Base-by-base conservation (phyloP, 495 filamentous ascomycete genomes). In the Hamigera avellanea region DNA sequence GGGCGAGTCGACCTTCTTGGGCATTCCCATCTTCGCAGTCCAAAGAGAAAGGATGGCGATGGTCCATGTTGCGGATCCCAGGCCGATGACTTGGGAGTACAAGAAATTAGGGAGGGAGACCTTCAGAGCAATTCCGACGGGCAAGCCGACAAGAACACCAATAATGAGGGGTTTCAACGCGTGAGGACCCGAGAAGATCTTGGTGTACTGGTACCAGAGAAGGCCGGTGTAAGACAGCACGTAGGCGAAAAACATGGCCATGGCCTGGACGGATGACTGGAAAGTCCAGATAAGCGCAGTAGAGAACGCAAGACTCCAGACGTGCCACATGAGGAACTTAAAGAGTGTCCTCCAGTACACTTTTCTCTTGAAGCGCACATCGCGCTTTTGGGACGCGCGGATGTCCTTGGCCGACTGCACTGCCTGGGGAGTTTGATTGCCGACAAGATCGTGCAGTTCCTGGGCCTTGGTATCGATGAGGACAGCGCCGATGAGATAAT, bases 151-250 rank as follows among this genome's bases (percentile, higher is more conserved):
- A 8, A 59, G 23, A 5, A 62, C 50, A 18, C 69, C 69, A 9
- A 57, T 41, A 4, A 73, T 37, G 15, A 76, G 54, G 0, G 71
- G 67, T 37, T 66, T 69, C 21, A 73, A 48, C 1, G 70, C 71
- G 32, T 71, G 59, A 10, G 68, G 64, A 1, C 72, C 73, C 12
- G 66, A 59, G 47, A 75, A 78, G 32, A 78, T 73, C 37, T 72
- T 71, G 42, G 70, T 75, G 50, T 75, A 76, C 48, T 76, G 71
- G 40, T 75, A 75, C 59, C 69, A 73, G 26, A 76, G 59, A 33
- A 76, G 52, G 18, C 73, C 73, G 8, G 70, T 70, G 48, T 78
- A 78, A 21, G 73, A 59, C 13, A 62, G 50, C 2, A 75, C 54
- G 36, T 76, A 76, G 4, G 64, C 36, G 10, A 69, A 55, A 47